A percentile compares a stretch with the other conserved stretches of the same genome.
Evolutionary conservation across 306 rosid genomes (phyloP).

Genomic region (Nissolia schottii): DNA sequence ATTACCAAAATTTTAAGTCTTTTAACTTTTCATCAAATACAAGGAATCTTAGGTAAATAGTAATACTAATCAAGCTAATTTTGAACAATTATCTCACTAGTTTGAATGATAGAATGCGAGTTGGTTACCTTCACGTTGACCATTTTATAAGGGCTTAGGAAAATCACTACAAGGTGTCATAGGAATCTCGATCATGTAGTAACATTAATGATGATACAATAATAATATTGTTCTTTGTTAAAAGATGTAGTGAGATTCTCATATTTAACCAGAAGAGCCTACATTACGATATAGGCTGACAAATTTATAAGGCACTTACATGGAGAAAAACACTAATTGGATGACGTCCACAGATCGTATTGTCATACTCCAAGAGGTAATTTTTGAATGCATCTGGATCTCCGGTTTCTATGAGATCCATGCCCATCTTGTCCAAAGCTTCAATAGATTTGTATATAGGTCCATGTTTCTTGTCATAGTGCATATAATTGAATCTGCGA

Average conservation of each 20-base stretch:
- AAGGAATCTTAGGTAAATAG: background rate
- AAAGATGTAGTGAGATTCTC: background rate
- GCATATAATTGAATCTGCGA: conserved; percentile 73
- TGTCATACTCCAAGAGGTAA: conserved; percentile 67
- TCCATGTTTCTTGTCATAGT: conserved; percentile 87
- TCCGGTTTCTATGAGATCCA: conserved; percentile 93
- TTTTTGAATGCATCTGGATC: conserved; percentile 85
- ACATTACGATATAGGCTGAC: background rate
- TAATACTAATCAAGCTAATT: background rate
- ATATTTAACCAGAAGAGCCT: conserved; percentile 11
- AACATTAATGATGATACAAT: background rate
- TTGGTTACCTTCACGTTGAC: background rate
- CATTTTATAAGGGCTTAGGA: background rate
- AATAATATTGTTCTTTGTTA: background rate
- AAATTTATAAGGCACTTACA: conserved; percentile 49
- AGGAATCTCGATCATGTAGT: background rate
- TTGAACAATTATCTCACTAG: background rate
- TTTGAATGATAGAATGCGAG: background rate
- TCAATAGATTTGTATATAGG: conserved; percentile 90
- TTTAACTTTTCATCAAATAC: background rate
- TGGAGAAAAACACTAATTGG: conserved; percentile 96
- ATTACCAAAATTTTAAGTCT: background rate
- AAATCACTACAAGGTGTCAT: background rate
- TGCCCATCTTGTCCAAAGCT: conserved; percentile 93
- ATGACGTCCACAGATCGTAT: conserved; percentile 97